phyloP scores from a whole-genome alignment of 768 basidiomycete genomes.

The Lactarius akahatsu region DNA sequence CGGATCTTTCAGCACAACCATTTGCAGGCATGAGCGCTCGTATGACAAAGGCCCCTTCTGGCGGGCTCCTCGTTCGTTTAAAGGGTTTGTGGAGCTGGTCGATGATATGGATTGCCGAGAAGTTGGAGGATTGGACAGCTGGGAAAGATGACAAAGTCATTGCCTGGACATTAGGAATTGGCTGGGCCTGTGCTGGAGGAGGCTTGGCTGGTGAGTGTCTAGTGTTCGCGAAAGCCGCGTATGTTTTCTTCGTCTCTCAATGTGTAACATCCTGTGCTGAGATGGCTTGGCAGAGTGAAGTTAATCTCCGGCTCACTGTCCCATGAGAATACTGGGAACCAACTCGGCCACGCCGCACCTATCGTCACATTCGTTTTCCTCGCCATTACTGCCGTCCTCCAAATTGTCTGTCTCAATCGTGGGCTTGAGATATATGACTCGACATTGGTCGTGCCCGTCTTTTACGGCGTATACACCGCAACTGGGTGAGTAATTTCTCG shows the following conservation, averaged over 20 bases:
- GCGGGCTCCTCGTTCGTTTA: conserved; percentile 36
- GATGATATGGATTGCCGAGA: conserved; percentile 56
- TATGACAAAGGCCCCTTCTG: conserved; percentile 23
- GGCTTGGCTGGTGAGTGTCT: conserved; percentile 86
- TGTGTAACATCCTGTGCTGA: background rate
- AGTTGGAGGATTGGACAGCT: conserved; percentile 72
- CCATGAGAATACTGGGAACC: conserved; percentile 80
- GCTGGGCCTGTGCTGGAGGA: conserved; percentile 92
- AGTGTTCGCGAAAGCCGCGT: conserved; percentile 81
- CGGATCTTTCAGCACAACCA: conserved; percentile 64
- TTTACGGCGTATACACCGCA: conserved; percentile 91
- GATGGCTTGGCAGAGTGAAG: conserved; percentile 57
- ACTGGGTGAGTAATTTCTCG: conserved; percentile 51
- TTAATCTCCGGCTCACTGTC: conserved; percentile 73
- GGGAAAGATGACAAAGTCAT: conserved; percentile 81
- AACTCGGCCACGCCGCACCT: conserved; percentile 78
- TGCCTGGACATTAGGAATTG: conserved; percentile 89
- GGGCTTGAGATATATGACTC: conserved; percentile 90
- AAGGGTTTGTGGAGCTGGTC: conserved; percentile 44
- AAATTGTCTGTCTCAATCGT: conserved; percentile 90
- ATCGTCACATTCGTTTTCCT: conserved; percentile 64
- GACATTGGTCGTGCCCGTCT: conserved; percentile 89
- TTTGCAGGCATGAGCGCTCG: conserved; percentile 44
- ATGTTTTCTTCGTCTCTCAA: conserved; percentile 33
- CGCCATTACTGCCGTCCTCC: conserved; percentile 74